A percentile compares a stretch with the other conserved stretches of the same genome.
phyloP scores from a whole-genome alignment of 768 basidiomycete genomes.

The Suillus cothurnatus region DNA sequence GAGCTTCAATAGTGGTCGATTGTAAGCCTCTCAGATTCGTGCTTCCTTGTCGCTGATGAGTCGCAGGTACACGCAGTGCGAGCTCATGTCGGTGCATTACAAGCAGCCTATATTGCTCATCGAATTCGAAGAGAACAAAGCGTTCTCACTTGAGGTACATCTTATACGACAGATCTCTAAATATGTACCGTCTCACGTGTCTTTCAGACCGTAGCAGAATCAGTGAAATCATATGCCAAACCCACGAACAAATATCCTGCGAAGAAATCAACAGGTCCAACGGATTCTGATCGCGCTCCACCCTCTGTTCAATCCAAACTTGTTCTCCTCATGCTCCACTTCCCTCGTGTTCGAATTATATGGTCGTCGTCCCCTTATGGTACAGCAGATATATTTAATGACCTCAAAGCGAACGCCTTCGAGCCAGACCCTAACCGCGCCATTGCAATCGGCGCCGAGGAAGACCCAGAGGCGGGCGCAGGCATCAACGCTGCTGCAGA shows the following conservation, averaged over 20 bases:
- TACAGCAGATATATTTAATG: conserved; percentile 89
- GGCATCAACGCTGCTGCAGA: conserved; percentile 77
- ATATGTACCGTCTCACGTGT: not conserved
- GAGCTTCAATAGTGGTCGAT: conserved; percentile 89
- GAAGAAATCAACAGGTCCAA: conserved; percentile 40
- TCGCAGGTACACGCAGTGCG: conserved; percentile 91
- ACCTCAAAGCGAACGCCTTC: conserved; percentile 76
- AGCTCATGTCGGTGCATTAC: conserved; percentile 95
- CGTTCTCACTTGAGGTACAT: conserved; percentile 84
- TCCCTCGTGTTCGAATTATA: conserved; percentile 91
- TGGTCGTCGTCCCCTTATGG: conserved; percentile 98
- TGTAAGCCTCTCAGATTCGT: conserved; percentile 60
- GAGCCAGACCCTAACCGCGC: conserved; percentile 85
- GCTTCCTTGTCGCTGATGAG: not conserved
- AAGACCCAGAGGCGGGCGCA: conserved; percentile 64
- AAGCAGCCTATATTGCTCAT: conserved; percentile 92
- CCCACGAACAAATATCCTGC: conserved; percentile 55
- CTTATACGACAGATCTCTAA: not conserved
- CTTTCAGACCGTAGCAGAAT: conserved; percentile 59
- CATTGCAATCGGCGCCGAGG: conserved; percentile 79
- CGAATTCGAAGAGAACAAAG: conserved; percentile 97
- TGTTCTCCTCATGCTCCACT: conserved; percentile 84
- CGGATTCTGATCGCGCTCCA: conserved; percentile 36
- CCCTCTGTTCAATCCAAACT: conserved; percentile 88
- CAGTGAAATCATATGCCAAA: conserved; percentile 66